Percentiles rank a stretch among this genome's conserved stretches.
Evolutionary conservation across 2,329 filamentous ascomycete species (phyloP).

Genomic region (Calonectria pseudoreteaudii): DNA sequence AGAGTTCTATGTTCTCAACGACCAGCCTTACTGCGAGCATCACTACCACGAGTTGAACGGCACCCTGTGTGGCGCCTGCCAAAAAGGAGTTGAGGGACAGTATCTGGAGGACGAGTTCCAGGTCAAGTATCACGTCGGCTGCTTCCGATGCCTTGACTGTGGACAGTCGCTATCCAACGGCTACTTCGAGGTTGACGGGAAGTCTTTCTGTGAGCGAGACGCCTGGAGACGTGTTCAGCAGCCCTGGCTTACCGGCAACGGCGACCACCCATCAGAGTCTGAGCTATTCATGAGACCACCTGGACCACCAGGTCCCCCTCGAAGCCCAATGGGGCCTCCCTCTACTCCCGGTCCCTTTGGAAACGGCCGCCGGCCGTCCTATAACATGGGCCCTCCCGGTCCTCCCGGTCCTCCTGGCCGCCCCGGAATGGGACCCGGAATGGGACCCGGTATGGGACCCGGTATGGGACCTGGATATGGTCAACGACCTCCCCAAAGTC

Average conservation of each 20-base stretch:
- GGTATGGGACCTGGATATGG: conserved; percentile 15
- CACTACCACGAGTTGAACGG: conserved; percentile 95
- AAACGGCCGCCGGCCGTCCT: neutral
- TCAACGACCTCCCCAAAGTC: conserved; percentile 6
- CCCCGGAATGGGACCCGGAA: conserved; percentile 35
- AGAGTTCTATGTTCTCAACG: conserved; percentile 91
- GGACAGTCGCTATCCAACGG: conserved; percentile 80
- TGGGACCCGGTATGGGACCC: conserved; percentile 19
- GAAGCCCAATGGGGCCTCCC: neutral
- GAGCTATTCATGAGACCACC: conserved; percentile 33
- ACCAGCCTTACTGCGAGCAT: conserved; percentile 89
- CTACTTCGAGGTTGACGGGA: conserved; percentile 89
- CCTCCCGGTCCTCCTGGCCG: conserved; percentile 31
- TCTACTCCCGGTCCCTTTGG: neutral
- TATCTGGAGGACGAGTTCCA: conserved; percentile 86
- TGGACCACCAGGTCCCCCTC: conserved; percentile 16
- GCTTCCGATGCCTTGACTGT: conserved; percentile 88
- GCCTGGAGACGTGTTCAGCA: conserved; percentile 70
- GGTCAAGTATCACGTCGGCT: conserved; percentile 87
- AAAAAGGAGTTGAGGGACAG: conserved; percentile 89
- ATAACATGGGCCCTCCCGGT: neutral
- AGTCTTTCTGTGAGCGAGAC: conserved; percentile 88
- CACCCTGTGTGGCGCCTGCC: conserved; percentile 84
- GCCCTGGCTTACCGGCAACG: conserved; percentile 23
- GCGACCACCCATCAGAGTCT: conserved; percentile 2